Evolutionary conservation across 2,329 filamentous ascomycete species (phyloP), one percentile per base, ranked within the genome.

Genomic region (Colletotrichum sp.): DNA sequence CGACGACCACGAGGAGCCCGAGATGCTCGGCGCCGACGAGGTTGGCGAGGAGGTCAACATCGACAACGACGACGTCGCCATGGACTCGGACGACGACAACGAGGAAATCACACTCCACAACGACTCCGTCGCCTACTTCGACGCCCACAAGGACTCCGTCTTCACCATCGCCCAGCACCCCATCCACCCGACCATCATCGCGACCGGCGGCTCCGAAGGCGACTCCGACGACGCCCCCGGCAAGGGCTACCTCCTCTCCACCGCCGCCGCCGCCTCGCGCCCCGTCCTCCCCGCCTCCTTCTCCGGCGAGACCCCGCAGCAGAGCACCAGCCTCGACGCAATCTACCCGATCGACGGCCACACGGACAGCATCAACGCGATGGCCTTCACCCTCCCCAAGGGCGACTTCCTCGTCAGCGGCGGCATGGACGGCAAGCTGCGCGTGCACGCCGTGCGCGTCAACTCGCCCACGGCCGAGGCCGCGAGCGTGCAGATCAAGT

Each of bases 161-260:
- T 99, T 98, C 88, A 93, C 95, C 85, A 97, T 99, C 83, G 95
- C 96, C 21, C 95, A 98, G 83, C 97, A 99, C 84, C 97, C 97
- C 6, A 88, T 92, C 8, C 90, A 94, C 82, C 92, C 94, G 8
- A 89, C 93, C 24, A 92, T 99, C 76, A 89, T 99, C 76, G 94
- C 96, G 5, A 98, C 97, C 0, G 97, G 97, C 76, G 97, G 96
- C 78, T 91, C 90, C 71, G 92, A 92, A 72, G 91, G 90, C 61
- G 86, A 89, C 16, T 85, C 84, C 48, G 91, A 92, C 79, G 89
- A 92, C 71, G 89, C 90, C 1, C 91, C 90, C 1, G 97, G 98
- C 75, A 93, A 94, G 24, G 96, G 95, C 70, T 98, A 96, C 86
- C 90, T 99, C 16, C 93, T 98, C 83, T 94, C 98, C 84, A 92